Conservation (phyloP, 106 monocot species). For the Allium cepa region DNA sequence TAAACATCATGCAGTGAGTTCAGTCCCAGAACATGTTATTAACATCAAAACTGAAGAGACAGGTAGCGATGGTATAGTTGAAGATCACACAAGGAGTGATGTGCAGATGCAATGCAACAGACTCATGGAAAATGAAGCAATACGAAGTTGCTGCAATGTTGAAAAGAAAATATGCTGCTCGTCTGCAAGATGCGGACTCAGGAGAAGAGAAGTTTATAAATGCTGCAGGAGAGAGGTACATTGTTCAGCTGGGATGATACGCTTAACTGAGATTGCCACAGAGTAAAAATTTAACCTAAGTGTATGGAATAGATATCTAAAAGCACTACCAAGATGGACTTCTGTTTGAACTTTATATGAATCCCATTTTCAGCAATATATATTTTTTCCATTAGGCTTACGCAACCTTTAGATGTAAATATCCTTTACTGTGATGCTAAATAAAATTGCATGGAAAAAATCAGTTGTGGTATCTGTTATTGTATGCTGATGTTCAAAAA, state of each 20-base stretch:
- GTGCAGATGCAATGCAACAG: background rate
- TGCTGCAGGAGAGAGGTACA: constrained; percentile 22
- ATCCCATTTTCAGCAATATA: too few relatives aligned
- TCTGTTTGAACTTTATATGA: too few relatives aligned
- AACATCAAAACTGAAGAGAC: background rate
- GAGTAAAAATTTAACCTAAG: constrained; percentile 22
- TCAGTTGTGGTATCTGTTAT: too few relatives aligned
- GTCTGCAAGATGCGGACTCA: background rate
- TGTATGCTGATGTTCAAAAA: too few relatives aligned
- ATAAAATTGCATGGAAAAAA: too few relatives aligned
- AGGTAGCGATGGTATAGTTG: background rate
- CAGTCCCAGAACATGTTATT: background rate
- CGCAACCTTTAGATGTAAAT: too few relatives aligned
- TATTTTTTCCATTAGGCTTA: too few relatives aligned
- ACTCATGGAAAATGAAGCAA: background rate
- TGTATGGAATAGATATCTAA: too few relatives aligned
- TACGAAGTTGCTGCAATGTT: background rate
- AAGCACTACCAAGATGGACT: too few relatives aligned
- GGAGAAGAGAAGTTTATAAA: constrained; percentile 12
- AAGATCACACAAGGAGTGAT: background rate
- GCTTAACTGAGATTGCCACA: constrained; percentile 49
- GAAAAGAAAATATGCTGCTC: constrained; percentile 9
- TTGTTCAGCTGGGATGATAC: constrained; percentile 21
- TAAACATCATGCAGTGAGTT: background rate
- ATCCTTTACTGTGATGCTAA: too few relatives aligned